Evolutionary conservation across 2,329 filamentous ascomycete species (phyloP), one percentile per base, ranked within the genome.

Genomic region (Sordariomycetes sp.): DNA sequence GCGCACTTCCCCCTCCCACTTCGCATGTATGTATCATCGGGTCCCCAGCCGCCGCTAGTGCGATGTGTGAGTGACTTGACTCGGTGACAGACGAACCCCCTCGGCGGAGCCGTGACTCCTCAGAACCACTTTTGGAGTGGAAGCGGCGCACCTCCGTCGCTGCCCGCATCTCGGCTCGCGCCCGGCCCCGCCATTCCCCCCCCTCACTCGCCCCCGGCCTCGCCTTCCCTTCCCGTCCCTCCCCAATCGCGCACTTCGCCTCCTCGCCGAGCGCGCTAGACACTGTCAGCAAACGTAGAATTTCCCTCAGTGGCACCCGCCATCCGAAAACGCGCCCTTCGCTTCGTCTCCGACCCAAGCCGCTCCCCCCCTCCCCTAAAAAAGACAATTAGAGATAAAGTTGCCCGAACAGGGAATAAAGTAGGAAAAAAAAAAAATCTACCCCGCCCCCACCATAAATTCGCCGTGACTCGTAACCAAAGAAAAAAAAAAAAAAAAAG

Each of bases 401-500:
- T 48, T 50, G 13, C 15, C n/a, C 25, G 39, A n/a, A 36, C 39
- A 24, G 53, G 34, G n/a, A 55, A 39, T n/a, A n/a, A n/a, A n/a
- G n/a, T n/a, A n/a, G n/a, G n/a, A 34, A 28, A 25, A 53, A 28
- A 53, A 54, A 54, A 54, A 54, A 54, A 54, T 35, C 55, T 52
- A 56, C 55, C 55, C 55, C 55, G 55, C 55, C 55, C 55, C 55
- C 55, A 56, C 55, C 55, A 52, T 56, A 42, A 42, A 42, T 15
- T 13, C 45, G 12, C 42, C 28, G 32, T 56, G 17, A 42, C 35
- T 32, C 24, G n/a, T 17, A 56, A 35, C 22, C 32, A 56, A 56
- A 56, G 48, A 55, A 28, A 45, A 55, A n/a, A 56, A 56, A 56
- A 55, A 55, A 28, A 45, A 55, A n/a, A n/a, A n/a, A n/a, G n/a